A percentile compares a stretch with the other conserved stretches of the same genome.
Evolutionary conservation across 1,284 basidiomycete species (phyloP).

Genomic region (Sporisorium exsertum): DNA sequence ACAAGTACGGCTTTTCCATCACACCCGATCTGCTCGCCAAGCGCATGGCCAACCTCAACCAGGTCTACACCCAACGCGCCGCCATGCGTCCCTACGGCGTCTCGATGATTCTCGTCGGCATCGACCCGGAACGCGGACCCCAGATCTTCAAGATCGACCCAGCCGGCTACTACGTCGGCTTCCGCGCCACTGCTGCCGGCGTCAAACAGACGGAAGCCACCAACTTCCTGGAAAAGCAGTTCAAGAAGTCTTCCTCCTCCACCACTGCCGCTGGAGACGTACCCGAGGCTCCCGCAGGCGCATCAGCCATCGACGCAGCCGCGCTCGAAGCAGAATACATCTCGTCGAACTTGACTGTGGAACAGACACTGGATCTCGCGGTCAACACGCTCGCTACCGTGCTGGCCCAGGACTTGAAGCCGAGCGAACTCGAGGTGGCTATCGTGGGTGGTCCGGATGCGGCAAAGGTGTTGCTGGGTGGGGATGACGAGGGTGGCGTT

Average conservation of each 20-base stretch:
- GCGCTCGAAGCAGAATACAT: slow-evolving; percentile 51
- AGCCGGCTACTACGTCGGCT: slow-evolving; percentile 97
- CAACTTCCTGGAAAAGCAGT: slow-evolving; percentile 96
- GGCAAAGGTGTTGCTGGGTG: slow-evolving; percentile 12
- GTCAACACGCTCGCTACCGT: slow-evolving; percentile 94
- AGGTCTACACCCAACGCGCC: slow-evolving; percentile 97
- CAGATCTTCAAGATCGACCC: slow-evolving; percentile 98
- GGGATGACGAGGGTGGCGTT: slow-evolving; percentile 8
- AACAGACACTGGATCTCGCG: slow-evolving; percentile 78
- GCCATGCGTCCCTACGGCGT: slow-evolving; percentile 98
- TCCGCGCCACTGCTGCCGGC: slow-evolving; percentile 94
- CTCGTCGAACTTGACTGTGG: slow-evolving; percentile 45
- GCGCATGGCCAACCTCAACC: slow-evolving; percentile 96
- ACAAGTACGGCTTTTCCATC: slow-evolving; percentile 97
- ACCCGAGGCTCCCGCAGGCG: slow-evolving; percentile 1
- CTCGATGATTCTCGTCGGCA: slow-evolving; percentile 94
- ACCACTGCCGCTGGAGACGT: not conserved
- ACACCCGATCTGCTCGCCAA: slow-evolving; percentile 93
- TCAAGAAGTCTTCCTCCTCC: slow-evolving; percentile 79
- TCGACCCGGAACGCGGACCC: slow-evolving; percentile 84
- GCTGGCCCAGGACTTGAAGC: slow-evolving; percentile 93
- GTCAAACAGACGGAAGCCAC: slow-evolving; percentile 99
- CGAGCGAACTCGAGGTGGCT: slow-evolving; percentile 73
- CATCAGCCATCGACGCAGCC: slow-evolving; percentile 54
- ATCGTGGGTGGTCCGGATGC: slow-evolving; percentile 68